Evolutionary conservation across 371 early-diverging fungal genomes (phyloP).

Genomic region (Actinomortierella ambigua): DNA sequence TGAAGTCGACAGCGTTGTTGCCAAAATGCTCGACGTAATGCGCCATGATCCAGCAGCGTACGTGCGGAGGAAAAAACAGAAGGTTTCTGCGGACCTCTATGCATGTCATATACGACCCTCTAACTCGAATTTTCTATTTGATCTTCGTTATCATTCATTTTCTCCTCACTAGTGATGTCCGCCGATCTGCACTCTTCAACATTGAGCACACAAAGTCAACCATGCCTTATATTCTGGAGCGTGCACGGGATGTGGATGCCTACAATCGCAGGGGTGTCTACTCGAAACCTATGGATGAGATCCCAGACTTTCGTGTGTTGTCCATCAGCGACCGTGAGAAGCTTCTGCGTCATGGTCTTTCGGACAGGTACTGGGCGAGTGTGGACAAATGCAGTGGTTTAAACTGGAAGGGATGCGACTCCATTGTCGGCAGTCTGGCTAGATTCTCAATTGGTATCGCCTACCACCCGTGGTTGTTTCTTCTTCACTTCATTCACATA

Average conservation of each 20-base stretch:
- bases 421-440: no score
- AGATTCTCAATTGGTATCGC: no score
- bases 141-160: no score
- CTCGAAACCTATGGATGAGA: constrained; percentile 69
- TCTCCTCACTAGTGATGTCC: constrained; percentile 69
- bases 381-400: no score
- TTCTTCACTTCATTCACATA: no score
- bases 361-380: constrained; percentile 57
- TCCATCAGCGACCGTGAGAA: constrained; percentile 72
- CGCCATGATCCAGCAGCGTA: constrained; percentile 82
- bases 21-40: constrained; percentile 66
- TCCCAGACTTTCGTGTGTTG: constrained; percentile 69
- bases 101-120: constrained; percentile 4
- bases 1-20: constrained; percentile 66
- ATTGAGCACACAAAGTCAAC: constrained; percentile 68
- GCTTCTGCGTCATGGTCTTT: constrained; percentile 76
- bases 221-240: constrained; percentile 70
- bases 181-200: constrained; percentile 81
- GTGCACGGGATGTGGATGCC: constrained; percentile 79
- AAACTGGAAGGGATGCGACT: background rate
- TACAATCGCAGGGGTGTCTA: constrained; percentile 69
- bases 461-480: no score
- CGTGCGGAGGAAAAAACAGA: constrained; percentile 13
- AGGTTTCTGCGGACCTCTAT: background rate
- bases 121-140: no score